Base-by-base conservation (phyloP, 805 yeast species). In the Nakazawaea wickerhamii region DNA sequence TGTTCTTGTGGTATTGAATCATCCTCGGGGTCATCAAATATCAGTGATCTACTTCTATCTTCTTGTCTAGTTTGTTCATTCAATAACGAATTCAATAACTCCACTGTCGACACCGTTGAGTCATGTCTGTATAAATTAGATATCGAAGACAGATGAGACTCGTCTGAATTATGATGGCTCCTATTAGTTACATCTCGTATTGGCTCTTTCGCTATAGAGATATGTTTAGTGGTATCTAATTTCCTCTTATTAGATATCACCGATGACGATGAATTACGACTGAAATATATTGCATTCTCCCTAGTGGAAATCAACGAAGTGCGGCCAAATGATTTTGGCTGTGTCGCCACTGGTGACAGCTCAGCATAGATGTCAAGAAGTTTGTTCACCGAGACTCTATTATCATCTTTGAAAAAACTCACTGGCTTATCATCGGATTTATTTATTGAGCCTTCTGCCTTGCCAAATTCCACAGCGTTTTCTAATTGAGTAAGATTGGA, bases 111-210 rank as follows among this genome's bases (percentile, higher is more conserved):
- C 15, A 37, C 26, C 10, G 15, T 30, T 3, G 41, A 30, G 5
- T 5, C 10, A 13, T 30, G 15, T 19, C 17, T 30, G 11, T 28
- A 36, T 1, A 25, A 36, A 26, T 25, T 25, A 6, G 31, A 36
- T 6, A 7, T 19, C 15, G 30, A 37, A n/a, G 33, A 20, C 27
- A 15, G 30, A 36, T 25, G 20, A 8, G 40, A 36, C 18, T 36
- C 32, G 8, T 36, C 40, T 5, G 40, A 36, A 15, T 15, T 36
- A 10, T 60, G 64, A 14, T 44, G 30, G 35, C 58, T 61, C 30
- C 60, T 64, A n/a, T 61, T 60, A 3, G 65, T 60, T 9, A 61
- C 45, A 36, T 58, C 41, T 33, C 59, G 59, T 63, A 62, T 53
- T 0, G 65, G 65, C 45, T 55, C 63, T 17, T 50, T 43, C 3